phyloP scores from a whole-genome alignment of 2,329 filamentous ascomycete genomes.

The Harringtonia aguacate region DNA sequence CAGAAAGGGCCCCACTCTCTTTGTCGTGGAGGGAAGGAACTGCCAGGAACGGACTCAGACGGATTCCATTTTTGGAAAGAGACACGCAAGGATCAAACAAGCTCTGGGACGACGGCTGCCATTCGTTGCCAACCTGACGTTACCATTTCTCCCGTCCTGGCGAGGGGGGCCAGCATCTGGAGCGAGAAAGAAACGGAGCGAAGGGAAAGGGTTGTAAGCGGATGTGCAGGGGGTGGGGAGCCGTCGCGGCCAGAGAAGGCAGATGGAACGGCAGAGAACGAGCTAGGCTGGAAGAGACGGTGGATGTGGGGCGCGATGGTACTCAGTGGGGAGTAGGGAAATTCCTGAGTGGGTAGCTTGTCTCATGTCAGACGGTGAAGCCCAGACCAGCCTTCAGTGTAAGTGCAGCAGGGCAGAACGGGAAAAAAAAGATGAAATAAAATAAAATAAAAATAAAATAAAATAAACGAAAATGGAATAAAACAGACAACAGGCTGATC shows the following conservation, averaged over 20 bases:
- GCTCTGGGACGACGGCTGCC: not conserved
- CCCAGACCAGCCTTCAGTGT: too few relatives aligned
- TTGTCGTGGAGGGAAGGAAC: not conserved
- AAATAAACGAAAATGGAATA: too few relatives aligned
- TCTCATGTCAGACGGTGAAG: not conserved
- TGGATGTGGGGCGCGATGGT: not conserved
- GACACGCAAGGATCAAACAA: constrained; percentile 18
- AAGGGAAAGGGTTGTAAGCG: constrained; percentile 6
- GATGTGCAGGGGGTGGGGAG: not conserved
- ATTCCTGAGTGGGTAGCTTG: not conserved
- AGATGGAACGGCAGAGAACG: not conserved
- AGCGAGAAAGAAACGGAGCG: constrained; percentile 2
- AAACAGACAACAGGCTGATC: too few relatives aligned
- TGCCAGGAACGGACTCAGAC: constrained; percentile 17
- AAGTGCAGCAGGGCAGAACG: too few relatives aligned
- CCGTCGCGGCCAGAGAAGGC: not conserved
- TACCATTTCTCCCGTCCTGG: too few relatives aligned
- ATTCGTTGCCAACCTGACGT: too few relatives aligned
- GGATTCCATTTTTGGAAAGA: constrained; percentile 20
- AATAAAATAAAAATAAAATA: too few relatives aligned
- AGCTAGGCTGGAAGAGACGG: not conserved
- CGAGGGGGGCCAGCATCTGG: too few relatives aligned
- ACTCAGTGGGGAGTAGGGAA: not conserved
- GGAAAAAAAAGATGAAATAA: too few relatives aligned
- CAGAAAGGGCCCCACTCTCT: not conserved